phyloP scores from a whole-genome alignment of 768 basidiomycete species.

The Termitomyces sp. region DNA sequence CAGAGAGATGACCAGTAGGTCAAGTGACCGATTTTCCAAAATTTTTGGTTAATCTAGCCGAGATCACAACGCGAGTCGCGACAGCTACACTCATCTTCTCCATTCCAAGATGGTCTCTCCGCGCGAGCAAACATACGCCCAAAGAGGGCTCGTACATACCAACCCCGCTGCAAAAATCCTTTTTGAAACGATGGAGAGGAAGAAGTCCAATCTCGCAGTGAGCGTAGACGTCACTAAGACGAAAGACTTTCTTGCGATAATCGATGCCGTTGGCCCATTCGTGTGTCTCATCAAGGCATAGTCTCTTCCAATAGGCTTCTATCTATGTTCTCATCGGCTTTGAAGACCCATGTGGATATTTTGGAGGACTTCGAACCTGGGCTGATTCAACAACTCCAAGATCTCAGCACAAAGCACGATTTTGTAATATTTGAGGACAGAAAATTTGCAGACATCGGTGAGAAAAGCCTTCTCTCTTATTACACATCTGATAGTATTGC shows the following conservation, averaged over 20 bases:
- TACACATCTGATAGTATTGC: conserved; percentile 2
- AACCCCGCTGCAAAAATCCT: conserved; percentile 80
- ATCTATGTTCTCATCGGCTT: conserved; percentile 19
- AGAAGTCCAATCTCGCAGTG: conserved; percentile 89
- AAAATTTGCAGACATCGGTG: conserved; percentile 98
- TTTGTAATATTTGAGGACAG: conserved; percentile 98
- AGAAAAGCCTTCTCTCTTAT: conserved; percentile 10
- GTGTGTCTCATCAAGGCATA: conserved; percentile 92
- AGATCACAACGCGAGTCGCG: conserved; percentile 1
- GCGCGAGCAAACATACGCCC: conserved; percentile 50
- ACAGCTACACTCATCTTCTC: neutral
- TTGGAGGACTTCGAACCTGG: conserved; percentile 82
- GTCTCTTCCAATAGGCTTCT: conserved; percentile 14
- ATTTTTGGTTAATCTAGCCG: conserved; percentile 12
- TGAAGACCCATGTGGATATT: conserved; percentile 94
- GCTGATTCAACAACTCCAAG: conserved; percentile 62
- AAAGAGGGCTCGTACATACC: conserved; percentile 47
- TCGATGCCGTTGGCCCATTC: conserved; percentile 83
- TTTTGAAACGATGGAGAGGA: conserved; percentile 77
- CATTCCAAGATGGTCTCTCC: conserved; percentile 22
- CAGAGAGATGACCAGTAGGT: neutral
- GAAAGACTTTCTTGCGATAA: conserved; percentile 74
- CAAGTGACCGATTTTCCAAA: conserved; percentile 6
- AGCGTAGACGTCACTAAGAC: conserved; percentile 89
- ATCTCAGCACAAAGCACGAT: conserved; percentile 74